A percentile compares a stretch with the other conserved stretches of the same genome.
Evolutionary conservation across 768 basidiomycete species (phyloP).

Genomic region (Daedaleopsis nitida): DNA sequence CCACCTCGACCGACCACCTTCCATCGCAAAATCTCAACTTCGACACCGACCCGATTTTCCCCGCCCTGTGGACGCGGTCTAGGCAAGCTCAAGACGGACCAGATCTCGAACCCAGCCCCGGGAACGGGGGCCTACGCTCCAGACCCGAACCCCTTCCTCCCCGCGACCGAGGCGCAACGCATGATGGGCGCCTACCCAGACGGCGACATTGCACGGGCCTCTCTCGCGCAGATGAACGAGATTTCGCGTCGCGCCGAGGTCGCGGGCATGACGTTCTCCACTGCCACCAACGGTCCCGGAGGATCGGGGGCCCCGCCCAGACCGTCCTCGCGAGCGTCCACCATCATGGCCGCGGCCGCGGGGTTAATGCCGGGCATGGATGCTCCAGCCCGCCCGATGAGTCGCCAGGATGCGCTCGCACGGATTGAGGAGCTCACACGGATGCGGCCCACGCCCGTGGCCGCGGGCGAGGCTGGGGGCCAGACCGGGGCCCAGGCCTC

Average conservation of each 20-base stretch:
- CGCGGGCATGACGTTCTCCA: slow-evolving; percentile 40
- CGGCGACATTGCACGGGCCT: slow-evolving; percentile 64
- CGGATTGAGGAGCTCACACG: slow-evolving; percentile 57
- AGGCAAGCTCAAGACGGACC: slow-evolving; percentile 38
- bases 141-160: slow-evolving; percentile 54
- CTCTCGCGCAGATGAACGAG: slow-evolving; percentile 79
- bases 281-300: slow-evolving; percentile 1
- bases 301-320: slow-evolving; percentile 22
- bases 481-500: slow-evolving; percentile 15
- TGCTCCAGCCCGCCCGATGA: slow-evolving; percentile 30
- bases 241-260: slow-evolving; percentile 63
- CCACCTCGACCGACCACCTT: neutral
- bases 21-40: neutral
- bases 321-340: slow-evolving; percentile 28
- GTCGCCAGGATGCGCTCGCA: slow-evolving; percentile 49
- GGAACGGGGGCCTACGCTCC: slow-evolving; percentile 20
- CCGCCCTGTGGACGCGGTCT: slow-evolving; percentile 14
- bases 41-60: neutral
- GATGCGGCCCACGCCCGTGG: slow-evolving; percentile 31
- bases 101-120: slow-evolving; percentile 21
- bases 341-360: slow-evolving; percentile 33
- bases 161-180: slow-evolving; percentile 57
- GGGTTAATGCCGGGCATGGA: slow-evolving; percentile 31
- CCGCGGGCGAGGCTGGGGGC: slow-evolving; percentile 18
- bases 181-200: slow-evolving; percentile 51